Conservation (phyloP, 768 basidiomycete species). For the Leucosporidium creatinivorum region DNA sequence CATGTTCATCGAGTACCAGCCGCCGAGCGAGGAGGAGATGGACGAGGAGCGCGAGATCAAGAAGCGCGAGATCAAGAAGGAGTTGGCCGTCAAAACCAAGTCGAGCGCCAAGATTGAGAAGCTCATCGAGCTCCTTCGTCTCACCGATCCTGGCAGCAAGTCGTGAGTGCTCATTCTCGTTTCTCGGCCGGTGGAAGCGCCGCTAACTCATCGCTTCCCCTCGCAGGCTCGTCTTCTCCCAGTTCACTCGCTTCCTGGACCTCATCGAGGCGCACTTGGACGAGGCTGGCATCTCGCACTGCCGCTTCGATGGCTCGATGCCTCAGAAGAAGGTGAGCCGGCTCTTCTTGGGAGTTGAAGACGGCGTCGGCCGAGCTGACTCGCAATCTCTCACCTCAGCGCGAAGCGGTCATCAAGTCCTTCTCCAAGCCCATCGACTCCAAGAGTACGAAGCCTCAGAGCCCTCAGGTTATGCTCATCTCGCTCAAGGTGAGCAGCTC, state of each 20-base stretch:
- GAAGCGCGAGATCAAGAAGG: not conserved
- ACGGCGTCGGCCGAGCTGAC: not conserved
- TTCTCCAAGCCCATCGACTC: conserved; percentile 1
- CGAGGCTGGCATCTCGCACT: conserved; percentile 12
- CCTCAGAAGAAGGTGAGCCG: not conserved
- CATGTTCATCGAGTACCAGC: not conserved
- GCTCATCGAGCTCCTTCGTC: not conserved
- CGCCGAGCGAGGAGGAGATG: not conserved
- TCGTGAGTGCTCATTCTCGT: not conserved
- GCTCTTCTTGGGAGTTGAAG: not conserved
- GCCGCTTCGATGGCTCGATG: conserved; percentile 19
- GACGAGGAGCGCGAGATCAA: not conserved
- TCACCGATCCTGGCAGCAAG: not conserved
- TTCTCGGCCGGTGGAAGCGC: too few species aligned
- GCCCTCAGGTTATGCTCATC: conserved; percentile 19
- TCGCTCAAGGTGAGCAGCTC: conserved; percentile 1
- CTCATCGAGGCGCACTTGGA: conserved; percentile 8
- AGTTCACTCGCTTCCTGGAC: conserved; percentile 21
- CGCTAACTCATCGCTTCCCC: not conserved
- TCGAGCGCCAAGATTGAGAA: not conserved
- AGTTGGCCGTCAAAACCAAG: not conserved
- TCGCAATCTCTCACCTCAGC: not conserved
- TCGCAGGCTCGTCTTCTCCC: not conserved
- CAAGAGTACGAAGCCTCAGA: not conserved
- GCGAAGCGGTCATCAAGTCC: conserved; percentile 20